phyloP scores from a whole-genome alignment of 2,329 filamentous ascomycete species.

The Aspergillus clavatus region DNA sequence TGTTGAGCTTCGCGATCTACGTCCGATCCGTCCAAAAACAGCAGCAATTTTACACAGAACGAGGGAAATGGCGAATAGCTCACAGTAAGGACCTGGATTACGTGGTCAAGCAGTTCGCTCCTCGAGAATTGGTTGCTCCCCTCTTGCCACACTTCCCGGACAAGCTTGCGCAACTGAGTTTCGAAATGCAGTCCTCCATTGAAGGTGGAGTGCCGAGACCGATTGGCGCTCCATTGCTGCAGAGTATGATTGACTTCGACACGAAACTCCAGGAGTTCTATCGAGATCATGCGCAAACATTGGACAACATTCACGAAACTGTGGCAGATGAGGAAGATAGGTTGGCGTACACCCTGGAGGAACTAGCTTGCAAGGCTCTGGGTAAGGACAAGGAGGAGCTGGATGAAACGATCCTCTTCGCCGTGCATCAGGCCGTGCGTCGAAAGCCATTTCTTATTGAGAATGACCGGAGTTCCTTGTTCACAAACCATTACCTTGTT shows the following conservation, averaged over 20 bases:
- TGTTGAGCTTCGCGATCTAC: conserved; percentile 36
- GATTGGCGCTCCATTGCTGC: conserved; percentile 32
- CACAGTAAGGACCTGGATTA: conserved; percentile 42
- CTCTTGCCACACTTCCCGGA: conserved; percentile 50
- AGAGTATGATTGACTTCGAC: conserved; percentile 32
- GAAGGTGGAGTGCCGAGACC: conserved; percentile 41
- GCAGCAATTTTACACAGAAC: conserved; percentile 40
- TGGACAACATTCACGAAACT: conserved; percentile 37
- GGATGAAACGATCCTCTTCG: conserved; percentile 29
- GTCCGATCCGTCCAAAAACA: conserved; percentile 39
- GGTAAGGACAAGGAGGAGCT: conserved; percentile 26
- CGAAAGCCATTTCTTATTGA: conserved; percentile 33
- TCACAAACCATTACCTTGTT: conserved; percentile 43
- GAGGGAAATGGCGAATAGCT: conserved; percentile 42
- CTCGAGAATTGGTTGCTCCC: conserved; percentile 41
- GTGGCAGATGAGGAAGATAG: conserved; percentile 36
- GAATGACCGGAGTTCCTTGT: conserved; percentile 29
- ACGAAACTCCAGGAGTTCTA: conserved; percentile 33
- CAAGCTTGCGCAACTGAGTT: conserved; percentile 19
- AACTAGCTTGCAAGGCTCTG: conserved; percentile 35
- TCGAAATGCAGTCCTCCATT: conserved; percentile 31
- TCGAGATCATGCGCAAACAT: conserved; percentile 24
- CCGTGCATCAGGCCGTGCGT: conserved; percentile 32
- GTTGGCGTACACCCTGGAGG: conserved; percentile 31
- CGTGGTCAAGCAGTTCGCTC: conserved; percentile 47